Evolutionary conservation across 2,329 filamentous ascomycete genomes (phyloP).

Genomic region (Penicillium frequentans): DNA sequence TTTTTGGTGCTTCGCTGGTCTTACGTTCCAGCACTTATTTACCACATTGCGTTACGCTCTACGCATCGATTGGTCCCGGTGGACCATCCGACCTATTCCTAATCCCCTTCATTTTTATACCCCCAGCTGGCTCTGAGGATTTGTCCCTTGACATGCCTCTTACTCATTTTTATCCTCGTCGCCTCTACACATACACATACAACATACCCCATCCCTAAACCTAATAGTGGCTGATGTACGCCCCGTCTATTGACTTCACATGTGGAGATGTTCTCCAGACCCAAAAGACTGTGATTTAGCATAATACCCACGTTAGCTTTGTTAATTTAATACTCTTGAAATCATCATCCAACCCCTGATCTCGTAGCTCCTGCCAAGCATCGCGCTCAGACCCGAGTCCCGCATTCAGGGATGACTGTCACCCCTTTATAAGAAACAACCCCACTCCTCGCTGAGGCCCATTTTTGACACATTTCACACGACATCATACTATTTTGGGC

Average conservation of each 20-base stretch:
- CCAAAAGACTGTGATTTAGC: constrained; percentile 23
- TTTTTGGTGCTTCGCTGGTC: not conserved
- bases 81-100: not conserved
- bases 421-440: not conserved
- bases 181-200: not conserved
- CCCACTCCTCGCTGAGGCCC: not conserved
- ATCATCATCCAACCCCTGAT: not conserved
- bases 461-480: not conserved
- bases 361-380: constrained; percentile 6
- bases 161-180: not conserved
- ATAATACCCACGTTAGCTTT: constrained; percentile 23
- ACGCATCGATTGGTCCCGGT: constrained; percentile 7
- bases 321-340: not conserved
- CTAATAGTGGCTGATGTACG: constrained; percentile 22
- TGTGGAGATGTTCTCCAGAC: constrained; percentile 17
- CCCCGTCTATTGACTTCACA: constrained; percentile 20
- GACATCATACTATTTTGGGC: not conserved
- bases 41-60: not conserved
- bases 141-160: not conserved
- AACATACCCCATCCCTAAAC: constrained; percentile 12
- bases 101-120: constrained; percentile 3
- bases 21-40: not conserved
- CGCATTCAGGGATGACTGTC: constrained; percentile 9
- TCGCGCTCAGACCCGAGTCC: constrained; percentile 5
- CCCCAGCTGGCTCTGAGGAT: constrained; percentile 13